Conservation (phyloP, 1,139 yeast species). For the Hyphopichia pseudoburtonii region DNA sequence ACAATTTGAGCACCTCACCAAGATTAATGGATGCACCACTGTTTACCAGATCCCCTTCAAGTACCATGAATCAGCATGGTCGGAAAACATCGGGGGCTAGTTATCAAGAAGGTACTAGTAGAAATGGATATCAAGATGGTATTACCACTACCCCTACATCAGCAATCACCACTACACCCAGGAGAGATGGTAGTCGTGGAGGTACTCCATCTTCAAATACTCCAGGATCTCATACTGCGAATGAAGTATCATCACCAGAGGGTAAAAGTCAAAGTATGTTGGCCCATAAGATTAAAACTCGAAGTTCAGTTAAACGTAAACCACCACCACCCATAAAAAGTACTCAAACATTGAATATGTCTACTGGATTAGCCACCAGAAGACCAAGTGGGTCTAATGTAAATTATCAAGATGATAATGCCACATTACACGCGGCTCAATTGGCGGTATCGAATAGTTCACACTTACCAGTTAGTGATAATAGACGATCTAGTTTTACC, state of each 20-base stretch:
- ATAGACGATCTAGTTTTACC: slow-evolving; percentile 39
- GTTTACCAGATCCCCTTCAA: slow-evolving; percentile 7
- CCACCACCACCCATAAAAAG: slow-evolving; percentile 37
- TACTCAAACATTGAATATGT: slow-evolving; percentile 22
- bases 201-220: slow-evolving; percentile 1
- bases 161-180: neutral
- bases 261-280: slow-evolving; percentile 9
- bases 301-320: slow-evolving; percentile 25
- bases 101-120: slow-evolving; percentile 7
- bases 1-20: slow-evolving; percentile 18
- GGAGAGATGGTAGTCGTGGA: neutral
- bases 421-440: slow-evolving; percentile 44
- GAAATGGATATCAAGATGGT: too few species aligned
- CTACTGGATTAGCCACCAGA: slow-evolving; percentile 32
- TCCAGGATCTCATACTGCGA: neutral
- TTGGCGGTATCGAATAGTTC: slow-evolving; percentile 44
- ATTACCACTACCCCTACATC: slow-evolving; percentile 3
- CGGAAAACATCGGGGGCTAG: neutral
- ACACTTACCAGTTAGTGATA: slow-evolving; percentile 22
- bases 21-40: slow-evolving; percentile 26
- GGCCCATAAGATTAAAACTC: slow-evolving; percentile 10
- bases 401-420: slow-evolving; percentile 20
- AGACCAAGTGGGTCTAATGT: slow-evolving; percentile 3
- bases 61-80: neutral
- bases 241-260: slow-evolving; percentile 1